A percentile compares a stretch with the other conserved stretches of the same genome.
phyloP scores from a whole-genome alignment of 768 basidiomycete genomes.

The Lactarius akahatsu region DNA sequence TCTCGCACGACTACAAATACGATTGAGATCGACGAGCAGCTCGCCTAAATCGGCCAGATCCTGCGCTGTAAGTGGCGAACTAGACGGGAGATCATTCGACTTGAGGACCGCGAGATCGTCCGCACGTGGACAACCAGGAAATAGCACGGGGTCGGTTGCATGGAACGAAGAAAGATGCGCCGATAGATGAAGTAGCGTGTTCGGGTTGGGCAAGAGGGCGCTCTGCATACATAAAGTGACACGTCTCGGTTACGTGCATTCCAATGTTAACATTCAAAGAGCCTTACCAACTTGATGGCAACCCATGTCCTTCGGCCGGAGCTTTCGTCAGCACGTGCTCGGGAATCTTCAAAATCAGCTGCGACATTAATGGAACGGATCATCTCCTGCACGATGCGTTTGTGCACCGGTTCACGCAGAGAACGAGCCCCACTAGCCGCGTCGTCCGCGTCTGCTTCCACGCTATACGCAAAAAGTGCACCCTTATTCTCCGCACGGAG shows the following conservation, averaged over 20 bases:
- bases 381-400: constrained; percentile 72
- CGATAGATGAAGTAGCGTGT: constrained; percentile 62
- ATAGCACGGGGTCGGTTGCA: constrained; percentile 41
- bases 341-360: constrained; percentile 72
- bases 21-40: constrained; percentile 58
- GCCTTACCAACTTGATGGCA: constrained; percentile 75
- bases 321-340: constrained; percentile 21
- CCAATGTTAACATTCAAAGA: neutral
- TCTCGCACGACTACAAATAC: constrained; percentile 64
- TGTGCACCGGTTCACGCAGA: constrained; percentile 43
- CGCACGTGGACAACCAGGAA: constrained; percentile 64
- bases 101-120: constrained; percentile 59
- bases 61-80: constrained; percentile 43
- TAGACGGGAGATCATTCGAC: constrained; percentile 21
- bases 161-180: constrained; percentile 46
- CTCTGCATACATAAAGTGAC: constrained; percentile 42
- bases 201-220: constrained; percentile 64
- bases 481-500: constrained; percentile 73
- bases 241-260: constrained; percentile 2
- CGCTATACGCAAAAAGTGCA: constrained; percentile 77
- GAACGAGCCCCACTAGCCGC: constrained; percentile 39
- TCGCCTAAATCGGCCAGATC: constrained; percentile 63
- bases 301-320: constrained; percentile 70
- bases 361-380: constrained; percentile 73
- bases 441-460: constrained; percentile 72